Conservation (phyloP, 768 basidiomycete species). For the Rhodocollybia butyracea region DNA sequence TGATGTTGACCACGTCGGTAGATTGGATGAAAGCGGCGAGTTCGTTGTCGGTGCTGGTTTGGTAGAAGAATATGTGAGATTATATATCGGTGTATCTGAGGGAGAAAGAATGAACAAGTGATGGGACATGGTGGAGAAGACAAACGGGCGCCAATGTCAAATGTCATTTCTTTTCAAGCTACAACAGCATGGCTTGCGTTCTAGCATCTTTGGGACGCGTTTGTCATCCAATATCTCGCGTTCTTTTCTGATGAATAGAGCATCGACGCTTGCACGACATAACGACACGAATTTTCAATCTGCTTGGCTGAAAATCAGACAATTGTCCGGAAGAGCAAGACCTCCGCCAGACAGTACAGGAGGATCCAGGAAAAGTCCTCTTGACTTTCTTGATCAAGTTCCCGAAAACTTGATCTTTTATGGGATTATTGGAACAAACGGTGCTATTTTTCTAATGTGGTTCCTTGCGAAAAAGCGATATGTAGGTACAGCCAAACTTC, state of each 20-base stretch:
- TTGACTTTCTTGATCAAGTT: conserved; percentile 47
- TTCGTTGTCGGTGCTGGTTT: conserved; percentile 59
- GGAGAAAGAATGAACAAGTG: conserved; percentile 85
- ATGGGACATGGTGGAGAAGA: conserved; percentile 69
- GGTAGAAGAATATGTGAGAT: conserved; percentile 76
- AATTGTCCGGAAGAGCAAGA: conserved; percentile 6
- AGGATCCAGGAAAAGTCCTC: neutral
- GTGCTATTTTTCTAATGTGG: conserved; percentile 60
- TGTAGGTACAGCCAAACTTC: conserved; percentile 17
- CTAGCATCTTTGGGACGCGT: neutral
- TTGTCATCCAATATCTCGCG: neutral
- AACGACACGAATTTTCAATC: neutral
- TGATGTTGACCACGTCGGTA: conserved; percentile 89
- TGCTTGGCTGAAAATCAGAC: neutral
- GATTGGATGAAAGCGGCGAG: conserved; percentile 74
- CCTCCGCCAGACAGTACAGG: neutral
- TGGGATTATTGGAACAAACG: conserved; percentile 64
- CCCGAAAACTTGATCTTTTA: conserved; percentile 54
- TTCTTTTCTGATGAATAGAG: neutral
- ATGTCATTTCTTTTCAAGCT: conserved; percentile 4
- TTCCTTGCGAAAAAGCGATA: conserved; percentile 38
- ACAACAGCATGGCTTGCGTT: neutral
- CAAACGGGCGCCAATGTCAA: neutral
- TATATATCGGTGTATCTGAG: conserved; percentile 84
- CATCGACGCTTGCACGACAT: neutral